A percentile compares a stretch with the other conserved stretches of the same genome.
phyloP scores from a whole-genome alignment of 2,329 filamentous ascomycete genomes.

The Tolypocladium inflatum region DNA sequence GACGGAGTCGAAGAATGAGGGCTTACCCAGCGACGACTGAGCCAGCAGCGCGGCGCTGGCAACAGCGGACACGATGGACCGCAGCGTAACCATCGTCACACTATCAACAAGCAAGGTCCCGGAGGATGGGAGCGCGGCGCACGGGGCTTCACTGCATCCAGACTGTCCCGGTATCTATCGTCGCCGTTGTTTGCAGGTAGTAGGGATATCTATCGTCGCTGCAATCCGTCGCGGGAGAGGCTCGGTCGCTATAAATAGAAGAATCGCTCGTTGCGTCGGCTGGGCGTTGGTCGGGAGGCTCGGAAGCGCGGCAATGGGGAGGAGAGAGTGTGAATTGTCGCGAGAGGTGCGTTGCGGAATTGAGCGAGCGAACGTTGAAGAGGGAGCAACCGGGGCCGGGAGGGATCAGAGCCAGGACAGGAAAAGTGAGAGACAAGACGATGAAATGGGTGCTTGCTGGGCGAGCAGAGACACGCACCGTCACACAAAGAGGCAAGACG shows the following conservation, averaged over 20 bases:
- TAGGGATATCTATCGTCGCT: background rate
- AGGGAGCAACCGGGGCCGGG: background rate
- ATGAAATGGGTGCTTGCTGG: background rate
- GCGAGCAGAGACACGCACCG: background rate
- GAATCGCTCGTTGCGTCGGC: background rate
- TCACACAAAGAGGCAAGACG: background rate
- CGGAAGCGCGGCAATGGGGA: background rate
- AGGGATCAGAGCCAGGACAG: background rate
- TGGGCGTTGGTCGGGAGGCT: background rate
- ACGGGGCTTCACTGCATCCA: conserved; percentile 1
- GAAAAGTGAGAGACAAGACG: background rate
- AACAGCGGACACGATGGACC: conserved; percentile 13
- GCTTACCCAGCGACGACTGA: conserved; percentile 13
- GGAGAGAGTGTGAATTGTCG: background rate
- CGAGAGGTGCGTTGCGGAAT: background rate
- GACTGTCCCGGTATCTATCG: background rate
- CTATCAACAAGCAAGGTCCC: conserved; percentile 2
- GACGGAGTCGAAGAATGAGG: conserved; percentile 5
- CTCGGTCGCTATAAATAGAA: background rate
- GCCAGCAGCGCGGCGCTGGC: conserved; percentile 12
- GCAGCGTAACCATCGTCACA: conserved; percentile 15
- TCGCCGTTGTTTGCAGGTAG: background rate
- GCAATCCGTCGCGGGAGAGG: background rate
- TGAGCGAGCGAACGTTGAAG: background rate
- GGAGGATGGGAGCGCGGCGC: conserved; percentile 1